Evolutionary conservation across 2,329 filamentous ascomycete genomes (phyloP), one percentile per base, ranked within the genome.

Genomic region (Curvularia spicifera): DNA sequence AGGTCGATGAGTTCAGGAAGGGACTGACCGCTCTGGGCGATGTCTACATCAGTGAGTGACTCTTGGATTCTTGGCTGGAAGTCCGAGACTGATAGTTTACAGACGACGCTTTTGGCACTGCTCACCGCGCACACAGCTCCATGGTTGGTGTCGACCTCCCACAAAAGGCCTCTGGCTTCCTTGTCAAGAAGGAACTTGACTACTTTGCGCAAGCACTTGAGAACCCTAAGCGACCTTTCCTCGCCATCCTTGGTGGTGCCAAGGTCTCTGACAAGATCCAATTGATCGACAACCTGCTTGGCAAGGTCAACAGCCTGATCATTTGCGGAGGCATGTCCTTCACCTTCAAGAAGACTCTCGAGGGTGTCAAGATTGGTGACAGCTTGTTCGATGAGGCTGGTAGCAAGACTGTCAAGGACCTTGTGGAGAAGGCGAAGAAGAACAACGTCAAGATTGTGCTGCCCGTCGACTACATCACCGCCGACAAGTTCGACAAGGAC

Each of bases 201-300:
- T 99, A 99, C 89, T 99, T 99, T 78, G 95, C 95, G 66, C 87
- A 97, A 84, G 95, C 93, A 39, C 90, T 99, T 61, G 95, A 99
- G 84, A 88, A 86, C 71, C 95, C 95, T 62, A 85, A 96, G 83
- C 89, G 94, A 56, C 95, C 95, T 61, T 99, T 99, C 91, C 89
- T 99, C 53, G 96, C 95, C 78, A 99, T 99, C 77, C 91, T 99
- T 53, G 95, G 95, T 72, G 95, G 95, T 70, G 93, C 95, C 78
- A 99, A 99, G 87, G 93, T 99, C 70, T 96, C 92, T 44, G 95
- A 99, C 87, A 99, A 99, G 89, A 99, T 99, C 79, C 92, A 97
- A 85, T 87, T 99, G 72, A 98, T 99, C 77, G 93, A 99, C 83
- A 99, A 99, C 86, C 85, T 99, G 68, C 89, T 99, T 69, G 91